phyloP scores from a whole-genome alignment of 345 rosid genomes.

The Gossypium anomalum region DNA sequence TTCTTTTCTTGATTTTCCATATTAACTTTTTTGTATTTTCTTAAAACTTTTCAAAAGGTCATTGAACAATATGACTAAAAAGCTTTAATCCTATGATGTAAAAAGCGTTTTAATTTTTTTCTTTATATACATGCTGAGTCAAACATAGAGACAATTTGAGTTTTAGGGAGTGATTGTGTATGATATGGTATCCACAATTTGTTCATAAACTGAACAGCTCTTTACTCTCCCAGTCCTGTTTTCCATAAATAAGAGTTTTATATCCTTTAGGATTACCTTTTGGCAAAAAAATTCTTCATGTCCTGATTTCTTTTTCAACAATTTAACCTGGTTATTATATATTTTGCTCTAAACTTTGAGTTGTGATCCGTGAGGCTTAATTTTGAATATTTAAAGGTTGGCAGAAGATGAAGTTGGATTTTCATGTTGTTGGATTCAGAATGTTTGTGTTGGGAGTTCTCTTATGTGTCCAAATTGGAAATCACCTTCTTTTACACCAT shows the following conservation, averaged over 20 bases:
- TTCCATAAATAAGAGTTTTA: not conserved
- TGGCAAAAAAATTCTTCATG: not conserved
- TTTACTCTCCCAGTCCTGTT: not conserved
- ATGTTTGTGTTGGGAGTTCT: constrained; percentile 1
- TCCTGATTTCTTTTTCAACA: not conserved
- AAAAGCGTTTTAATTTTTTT: not conserved
- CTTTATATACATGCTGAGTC: not conserved
- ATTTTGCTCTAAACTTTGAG: not conserved
- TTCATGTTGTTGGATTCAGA: not conserved
- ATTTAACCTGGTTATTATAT: not conserved
- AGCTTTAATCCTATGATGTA: constrained; percentile 4
- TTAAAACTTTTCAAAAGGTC: not conserved
- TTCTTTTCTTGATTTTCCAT: not conserved
- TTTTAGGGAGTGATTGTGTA: not conserved
- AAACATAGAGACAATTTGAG: not conserved
- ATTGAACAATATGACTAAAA: not conserved
- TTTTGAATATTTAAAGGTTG: constrained; percentile 3
- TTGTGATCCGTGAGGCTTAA: not conserved
- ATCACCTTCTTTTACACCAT: not conserved
- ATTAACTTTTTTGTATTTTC: not conserved
- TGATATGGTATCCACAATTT: not conserved
- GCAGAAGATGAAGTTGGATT: not conserved
- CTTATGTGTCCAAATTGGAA: not conserved
- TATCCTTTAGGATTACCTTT: not conserved
- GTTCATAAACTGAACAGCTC: not conserved